Percentiles rank a stretch among this genome's conserved stretches.
Evolutionary conservation across 176 grass and related monocot genomes (phyloP).

Genomic region (Carex scoparia): DNA sequence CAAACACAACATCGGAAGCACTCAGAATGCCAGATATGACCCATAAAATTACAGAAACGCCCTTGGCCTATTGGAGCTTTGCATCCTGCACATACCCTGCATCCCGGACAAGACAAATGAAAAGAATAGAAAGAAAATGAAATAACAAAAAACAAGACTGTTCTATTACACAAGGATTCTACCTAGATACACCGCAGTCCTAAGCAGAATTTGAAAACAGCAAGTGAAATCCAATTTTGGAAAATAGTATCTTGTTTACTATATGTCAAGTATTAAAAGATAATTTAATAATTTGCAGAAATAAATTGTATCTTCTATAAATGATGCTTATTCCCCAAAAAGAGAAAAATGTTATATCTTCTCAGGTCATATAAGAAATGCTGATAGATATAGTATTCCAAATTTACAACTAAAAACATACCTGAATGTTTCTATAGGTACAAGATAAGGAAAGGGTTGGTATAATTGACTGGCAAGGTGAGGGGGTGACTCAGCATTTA

Average conservation of each 20-base stretch:
- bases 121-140: neutral
- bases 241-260: neutral
- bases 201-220: neutral
- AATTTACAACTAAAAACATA: neutral
- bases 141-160: neutral
- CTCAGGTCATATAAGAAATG: slow-evolving; percentile 2
- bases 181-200: neutral
- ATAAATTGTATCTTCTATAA: neutral
- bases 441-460: slow-evolving; percentile 19
- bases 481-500: slow-evolving; percentile 64
- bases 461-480: slow-evolving; percentile 17
- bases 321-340: neutral
- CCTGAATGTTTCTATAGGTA: slow-evolving; percentile 23
- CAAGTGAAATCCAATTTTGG: neutral
- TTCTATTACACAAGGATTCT: neutral
- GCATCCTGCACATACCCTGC: slow-evolving; percentile 74
- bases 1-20: slow-evolving; percentile 91
- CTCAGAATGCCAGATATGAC: slow-evolving; percentile 76
- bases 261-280: neutral
- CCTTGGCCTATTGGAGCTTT: slow-evolving; percentile 55
- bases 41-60: slow-evolving; percentile 76
- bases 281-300: neutral
- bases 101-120: slow-evolving; percentile 1
- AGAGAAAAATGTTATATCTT: neutral
- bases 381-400: slow-evolving; percentile 32